Conservation (phyloP, 2,329 filamentous ascomycete genomes). For the Ramularia endophylla region DNA sequence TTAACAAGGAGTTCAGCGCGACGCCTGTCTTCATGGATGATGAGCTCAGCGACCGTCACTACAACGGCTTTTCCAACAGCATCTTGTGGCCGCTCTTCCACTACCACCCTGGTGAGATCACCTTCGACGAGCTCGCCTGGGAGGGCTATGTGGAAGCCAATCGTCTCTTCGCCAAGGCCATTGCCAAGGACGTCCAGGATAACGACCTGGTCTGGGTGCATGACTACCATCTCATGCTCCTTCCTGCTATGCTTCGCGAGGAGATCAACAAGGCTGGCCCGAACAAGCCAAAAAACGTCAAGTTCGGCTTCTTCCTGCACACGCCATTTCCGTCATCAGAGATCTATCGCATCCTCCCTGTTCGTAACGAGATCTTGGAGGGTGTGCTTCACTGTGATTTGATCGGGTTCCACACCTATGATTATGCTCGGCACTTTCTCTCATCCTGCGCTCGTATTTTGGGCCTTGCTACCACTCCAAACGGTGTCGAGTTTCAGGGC, state of each 20-base stretch:
- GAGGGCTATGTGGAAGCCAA: constrained; percentile 90
- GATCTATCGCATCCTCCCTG: constrained; percentile 92
- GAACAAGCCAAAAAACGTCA: constrained; percentile 74
- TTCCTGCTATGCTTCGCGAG: constrained; percentile 90
- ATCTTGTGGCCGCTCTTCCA: constrained; percentile 99
- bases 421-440: constrained; percentile 96
- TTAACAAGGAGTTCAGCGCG: constrained; percentile 83
- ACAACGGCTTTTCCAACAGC: constrained; percentile 97
- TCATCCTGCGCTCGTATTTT: constrained; percentile 95
- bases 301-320: constrained; percentile 97
- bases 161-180: constrained; percentile 79
- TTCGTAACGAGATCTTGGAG: constrained; percentile 79
- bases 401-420: constrained; percentile 97
- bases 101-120: constrained; percentile 97
- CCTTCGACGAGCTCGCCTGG: constrained; percentile 94
- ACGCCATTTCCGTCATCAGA: constrained; percentile 96
- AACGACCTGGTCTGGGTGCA: constrained; percentile 97
- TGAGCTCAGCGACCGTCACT: constrained; percentile 88
- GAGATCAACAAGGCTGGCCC: constrained; percentile 59
- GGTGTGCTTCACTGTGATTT: constrained; percentile 90
- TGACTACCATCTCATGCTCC: constrained; percentile 96
- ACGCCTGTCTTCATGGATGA: constrained; percentile 91
- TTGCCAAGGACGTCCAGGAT: constrained; percentile 82
- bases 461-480: constrained; percentile 74
- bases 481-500: constrained; percentile 84